Evolutionary conservation across 257 asterid species (phyloP).

Genomic region (Prunella vulgaris): DNA sequence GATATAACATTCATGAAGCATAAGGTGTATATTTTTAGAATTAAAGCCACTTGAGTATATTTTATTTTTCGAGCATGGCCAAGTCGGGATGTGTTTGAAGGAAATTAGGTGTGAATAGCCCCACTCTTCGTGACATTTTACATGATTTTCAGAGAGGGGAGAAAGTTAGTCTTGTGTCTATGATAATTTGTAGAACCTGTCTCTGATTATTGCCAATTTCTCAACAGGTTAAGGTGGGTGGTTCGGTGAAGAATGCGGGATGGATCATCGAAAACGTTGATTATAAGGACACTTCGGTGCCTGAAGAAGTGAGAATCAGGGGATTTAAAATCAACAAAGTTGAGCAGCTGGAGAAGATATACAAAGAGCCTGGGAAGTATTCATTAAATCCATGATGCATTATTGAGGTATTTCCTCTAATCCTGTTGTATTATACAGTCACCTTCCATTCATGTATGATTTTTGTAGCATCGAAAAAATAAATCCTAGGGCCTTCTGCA

Average conservation of each 20-base stretch:
- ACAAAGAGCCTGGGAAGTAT: constrained; percentile 57
- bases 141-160: not conserved
- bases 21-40: too few species aligned
- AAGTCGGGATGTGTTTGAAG: too few species aligned
- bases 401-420: not conserved
- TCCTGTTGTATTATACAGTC: constrained; percentile 12
- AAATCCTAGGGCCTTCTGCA: not conserved
- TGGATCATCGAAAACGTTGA: constrained; percentile 78
- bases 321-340: constrained; percentile 69
- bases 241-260: constrained; percentile 66
- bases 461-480: constrained; percentile 16
- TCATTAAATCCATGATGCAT: constrained; percentile 38
- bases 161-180: not conserved
- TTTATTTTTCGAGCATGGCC: too few species aligned
- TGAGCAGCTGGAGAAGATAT: constrained; percentile 66
- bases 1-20: too few species aligned
- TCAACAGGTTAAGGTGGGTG: constrained; percentile 71
- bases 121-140: not conserved
- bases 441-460: not conserved
- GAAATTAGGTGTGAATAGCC: too few species aligned
- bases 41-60: too few species aligned
- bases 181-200: not conserved
- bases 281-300: constrained; percentile 52
- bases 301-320: constrained; percentile 90
- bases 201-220: constrained; percentile 7